These are phyloP conservation scores for Stemphylium lycopersici DNA, from an alignment of 2,329 filamentous ascomycete species.

Conservation along the genomic window DNA sequence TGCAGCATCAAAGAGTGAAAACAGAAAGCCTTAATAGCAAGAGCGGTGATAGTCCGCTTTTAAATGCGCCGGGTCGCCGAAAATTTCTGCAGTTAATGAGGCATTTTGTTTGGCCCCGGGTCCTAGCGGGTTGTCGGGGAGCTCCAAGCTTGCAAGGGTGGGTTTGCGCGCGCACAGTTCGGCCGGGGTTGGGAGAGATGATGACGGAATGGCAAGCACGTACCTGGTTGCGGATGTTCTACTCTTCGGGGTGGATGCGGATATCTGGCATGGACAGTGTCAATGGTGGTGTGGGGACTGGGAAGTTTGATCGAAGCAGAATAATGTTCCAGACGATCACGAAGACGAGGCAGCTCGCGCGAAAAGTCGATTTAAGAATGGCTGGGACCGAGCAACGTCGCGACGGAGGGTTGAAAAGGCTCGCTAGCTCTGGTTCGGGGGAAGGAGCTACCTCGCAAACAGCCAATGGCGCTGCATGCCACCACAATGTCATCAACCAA, in stretches of 20 bases:
- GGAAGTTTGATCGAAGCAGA: too few species aligned
- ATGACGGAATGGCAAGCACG: conserved; percentile 22
- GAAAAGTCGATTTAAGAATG: conserved; percentile 1
- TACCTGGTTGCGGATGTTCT: conserved; percentile 31
- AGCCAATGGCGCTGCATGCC: conserved; percentile 17
- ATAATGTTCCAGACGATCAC: too few species aligned
- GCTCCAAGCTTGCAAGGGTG: conserved; percentile 27
- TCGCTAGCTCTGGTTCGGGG: background rate
- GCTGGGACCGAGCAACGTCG: conserved; percentile 13
- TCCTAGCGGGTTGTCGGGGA: conserved; percentile 37
- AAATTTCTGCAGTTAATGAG: conserved; percentile 45
- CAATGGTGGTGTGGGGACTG: background rate
- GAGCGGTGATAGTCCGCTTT: conserved; percentile 34
- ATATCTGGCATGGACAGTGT: background rate
- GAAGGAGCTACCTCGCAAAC: conserved; percentile 11
- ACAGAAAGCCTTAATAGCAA: conserved; percentile 19
- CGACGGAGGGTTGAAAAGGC: conserved; percentile 11
- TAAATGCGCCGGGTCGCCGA: conserved; percentile 38
- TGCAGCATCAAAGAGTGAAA: conserved; percentile 36
- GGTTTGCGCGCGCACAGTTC: conserved; percentile 27
- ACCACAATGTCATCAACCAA: conserved; percentile 1
- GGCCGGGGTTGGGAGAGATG: conserved; percentile 26
- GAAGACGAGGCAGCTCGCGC: background rate
- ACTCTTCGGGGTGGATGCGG: too few species aligned
- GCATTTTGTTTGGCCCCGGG: conserved; percentile 46